Evolutionary conservation across 306 rosid species (phyloP), one percentile per base, ranked within the genome.

Genomic region (Sechiopsis laciniata): DNA sequence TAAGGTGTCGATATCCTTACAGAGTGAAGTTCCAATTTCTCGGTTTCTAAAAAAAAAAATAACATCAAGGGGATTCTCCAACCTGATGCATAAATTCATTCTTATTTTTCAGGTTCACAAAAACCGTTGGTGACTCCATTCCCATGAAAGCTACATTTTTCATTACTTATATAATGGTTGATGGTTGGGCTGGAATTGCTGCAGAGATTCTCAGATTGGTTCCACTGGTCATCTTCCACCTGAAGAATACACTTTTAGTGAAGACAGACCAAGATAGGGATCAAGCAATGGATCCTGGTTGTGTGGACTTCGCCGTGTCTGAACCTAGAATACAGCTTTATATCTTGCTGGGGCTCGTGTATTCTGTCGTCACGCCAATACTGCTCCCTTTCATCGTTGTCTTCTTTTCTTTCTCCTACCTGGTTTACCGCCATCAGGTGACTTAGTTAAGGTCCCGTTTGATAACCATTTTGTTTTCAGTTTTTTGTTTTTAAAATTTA

Each of bases 111-210:
- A 93, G 98, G 81, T 87, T 87, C 79, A 77, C 96, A 42, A 80
- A 86, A 84, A 90, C 91, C 37, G 86, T 89, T 62, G 97, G 96
- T 57, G 84, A 87, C 73, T 82, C 97, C 46, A 82, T 93, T 67
- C 98, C 98, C 79, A 87, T 93, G 98, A 90, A 90, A 80, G 98
- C 94, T 37, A 90, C 97, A 21, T 93, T 90, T 87, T 93, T 88
- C 89, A 93, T 93, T 24, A 93, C 98, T 73, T 93, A 93, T 65
- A 75, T 85, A 82, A 90, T 88, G 98, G 82, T 93, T 4, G 98
- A 93, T 68, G 98, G 98, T 16, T 93, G 98, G 97, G 76, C 97
- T 77, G 97, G 98, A 80, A 37, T 93, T 67, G 97, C 97, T 54
- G 93, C 83, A 56, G 97, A 93, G 80, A 83, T 90, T 61, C 83